Evolutionary conservation across 176 grass and related monocot genomes (phyloP).

Genomic region (Rhipidocladum racemiflorum): DNA sequence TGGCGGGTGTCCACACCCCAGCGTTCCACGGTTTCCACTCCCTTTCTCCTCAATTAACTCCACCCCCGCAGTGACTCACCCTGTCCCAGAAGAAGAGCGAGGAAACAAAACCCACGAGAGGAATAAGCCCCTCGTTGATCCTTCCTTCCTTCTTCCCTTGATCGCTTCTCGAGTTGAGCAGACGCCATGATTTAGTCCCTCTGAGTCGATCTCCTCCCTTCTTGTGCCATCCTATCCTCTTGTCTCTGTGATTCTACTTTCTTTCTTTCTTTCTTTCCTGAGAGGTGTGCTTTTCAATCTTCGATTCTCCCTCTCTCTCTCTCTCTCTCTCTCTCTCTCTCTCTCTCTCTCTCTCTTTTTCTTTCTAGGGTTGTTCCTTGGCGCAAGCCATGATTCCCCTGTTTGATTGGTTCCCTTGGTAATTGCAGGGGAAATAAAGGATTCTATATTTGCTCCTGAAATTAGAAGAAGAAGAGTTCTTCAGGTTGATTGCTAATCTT

Average conservation of each 20-base stretch:
- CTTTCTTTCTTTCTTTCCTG: background rate
- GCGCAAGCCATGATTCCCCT: background rate
- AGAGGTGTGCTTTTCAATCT: background rate
- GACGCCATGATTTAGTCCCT: background rate
- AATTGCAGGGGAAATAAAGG: background rate
- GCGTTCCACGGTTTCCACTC: too few relatives aligned
- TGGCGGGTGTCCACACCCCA: too few relatives aligned
- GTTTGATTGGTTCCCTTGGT: background rate
- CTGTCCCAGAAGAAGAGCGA: background rate
- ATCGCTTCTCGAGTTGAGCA: background rate
- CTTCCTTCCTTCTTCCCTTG: background rate
- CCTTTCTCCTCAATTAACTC: too few relatives aligned
- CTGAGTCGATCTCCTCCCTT: background rate
- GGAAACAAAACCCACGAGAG: background rate
- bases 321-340: too few relatives aligned
- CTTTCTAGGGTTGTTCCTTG: background rate
- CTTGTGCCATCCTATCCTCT: background rate
- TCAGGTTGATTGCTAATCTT: background rate
- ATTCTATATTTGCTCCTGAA: background rate
- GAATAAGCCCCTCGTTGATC: background rate
- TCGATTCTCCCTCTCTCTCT: too few relatives aligned
- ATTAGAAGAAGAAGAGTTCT: background rate
- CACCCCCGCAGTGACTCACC: too few relatives aligned
- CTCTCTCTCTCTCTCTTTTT: too few relatives aligned
- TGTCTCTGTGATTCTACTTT: background rate